Conservation (phyloP, 2,329 filamentous ascomycete genomes). For the Colletotrichum tanaceti region DNA sequence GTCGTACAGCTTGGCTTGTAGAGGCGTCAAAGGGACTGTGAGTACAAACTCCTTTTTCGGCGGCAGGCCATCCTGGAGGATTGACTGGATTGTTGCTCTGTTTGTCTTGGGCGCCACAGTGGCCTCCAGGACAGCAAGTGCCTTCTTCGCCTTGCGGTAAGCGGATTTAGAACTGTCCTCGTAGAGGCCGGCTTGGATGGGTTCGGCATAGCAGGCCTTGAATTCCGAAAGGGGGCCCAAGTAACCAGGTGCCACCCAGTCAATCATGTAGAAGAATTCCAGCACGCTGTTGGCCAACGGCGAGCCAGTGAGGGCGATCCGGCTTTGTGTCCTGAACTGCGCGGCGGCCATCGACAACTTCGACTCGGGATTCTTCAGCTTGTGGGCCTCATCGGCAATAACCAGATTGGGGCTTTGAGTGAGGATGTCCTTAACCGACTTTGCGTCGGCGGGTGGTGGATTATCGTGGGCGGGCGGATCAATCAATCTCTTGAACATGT, state of each 20-base stretch:
- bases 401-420: slow-evolving; percentile 75
- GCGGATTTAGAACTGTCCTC: slow-evolving; percentile 68
- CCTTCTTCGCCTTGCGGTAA: slow-evolving; percentile 70
- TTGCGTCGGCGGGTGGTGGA: slow-evolving; percentile 6
- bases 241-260: slow-evolving; percentile 86
- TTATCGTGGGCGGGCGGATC: slow-evolving; percentile 47
- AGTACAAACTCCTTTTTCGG: slow-evolving; percentile 86
- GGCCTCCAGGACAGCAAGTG: slow-evolving; percentile 76
- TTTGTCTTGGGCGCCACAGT: slow-evolving; percentile 83
- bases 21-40: slow-evolving; percentile 73
- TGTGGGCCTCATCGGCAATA: slow-evolving; percentile 87
- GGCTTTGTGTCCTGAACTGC: slow-evolving; percentile 72
- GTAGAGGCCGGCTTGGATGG: slow-evolving; percentile 79
- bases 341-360: slow-evolving; percentile 65
- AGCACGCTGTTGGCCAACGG: slow-evolving; percentile 85
- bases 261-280: slow-evolving; percentile 88
- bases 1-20: slow-evolving; percentile 74
- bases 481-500: slow-evolving; percentile 67
- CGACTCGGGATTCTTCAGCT: slow-evolving; percentile 74
- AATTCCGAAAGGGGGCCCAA: slow-evolving; percentile 78
- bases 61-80: slow-evolving; percentile 74
- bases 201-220: slow-evolving; percentile 73
- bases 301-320: slow-evolving; percentile 88
- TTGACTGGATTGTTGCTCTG: slow-evolving; percentile 74
- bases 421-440: slow-evolving; percentile 57